These are phyloP conservation scores for Backusella sp. DNA, from an alignment of 192 early-diverging fungal genomes.

Conservation along the genomic window DNA sequence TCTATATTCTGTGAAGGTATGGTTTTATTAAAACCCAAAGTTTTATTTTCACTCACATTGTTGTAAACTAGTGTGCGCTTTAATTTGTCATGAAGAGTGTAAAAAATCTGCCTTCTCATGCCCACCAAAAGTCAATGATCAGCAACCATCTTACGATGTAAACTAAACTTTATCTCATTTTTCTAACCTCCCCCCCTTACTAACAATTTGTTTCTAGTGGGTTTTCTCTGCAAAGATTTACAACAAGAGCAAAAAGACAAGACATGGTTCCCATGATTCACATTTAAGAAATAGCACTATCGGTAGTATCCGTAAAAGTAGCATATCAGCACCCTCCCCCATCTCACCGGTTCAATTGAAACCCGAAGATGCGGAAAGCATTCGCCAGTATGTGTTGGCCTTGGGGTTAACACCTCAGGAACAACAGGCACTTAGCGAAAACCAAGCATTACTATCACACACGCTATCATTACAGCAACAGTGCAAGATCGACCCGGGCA, in stretches of 20 bases:
- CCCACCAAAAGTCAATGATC: constrained; percentile 34
- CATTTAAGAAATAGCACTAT: not conserved
- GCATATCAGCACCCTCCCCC: not conserved
- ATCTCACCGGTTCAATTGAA: not conserved
- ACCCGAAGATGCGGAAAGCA: constrained; percentile 24
- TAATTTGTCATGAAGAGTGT: constrained; percentile 43
- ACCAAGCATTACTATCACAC: constrained; percentile 26
- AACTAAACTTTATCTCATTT: not conserved
- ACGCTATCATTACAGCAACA: constrained; percentile 16
- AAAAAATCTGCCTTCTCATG: constrained; percentile 32
- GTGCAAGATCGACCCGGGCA: constrained; percentile 9
- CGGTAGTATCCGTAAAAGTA: constrained; percentile 4
- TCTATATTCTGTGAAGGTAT: constrained; percentile 56
- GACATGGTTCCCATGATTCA: not conserved
- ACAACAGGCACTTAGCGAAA: constrained; percentile 21
- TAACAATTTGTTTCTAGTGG: constrained; percentile 21
- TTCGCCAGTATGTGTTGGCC: constrained; percentile 21
- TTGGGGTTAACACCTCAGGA: constrained; percentile 28
- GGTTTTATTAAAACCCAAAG: not conserved
- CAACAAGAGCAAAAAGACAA: constrained; percentile 10
- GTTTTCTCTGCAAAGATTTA: constrained; percentile 38
- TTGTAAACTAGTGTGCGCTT: constrained; percentile 22
- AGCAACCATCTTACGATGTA: constrained; percentile 39
- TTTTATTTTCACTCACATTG: not conserved
- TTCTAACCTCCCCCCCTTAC: not conserved